A percentile compares a stretch with the other conserved stretches of the same genome.
phyloP scores from a whole-genome alignment of 2,329 filamentous ascomycete genomes.

The Fusarium burgessii region DNA sequence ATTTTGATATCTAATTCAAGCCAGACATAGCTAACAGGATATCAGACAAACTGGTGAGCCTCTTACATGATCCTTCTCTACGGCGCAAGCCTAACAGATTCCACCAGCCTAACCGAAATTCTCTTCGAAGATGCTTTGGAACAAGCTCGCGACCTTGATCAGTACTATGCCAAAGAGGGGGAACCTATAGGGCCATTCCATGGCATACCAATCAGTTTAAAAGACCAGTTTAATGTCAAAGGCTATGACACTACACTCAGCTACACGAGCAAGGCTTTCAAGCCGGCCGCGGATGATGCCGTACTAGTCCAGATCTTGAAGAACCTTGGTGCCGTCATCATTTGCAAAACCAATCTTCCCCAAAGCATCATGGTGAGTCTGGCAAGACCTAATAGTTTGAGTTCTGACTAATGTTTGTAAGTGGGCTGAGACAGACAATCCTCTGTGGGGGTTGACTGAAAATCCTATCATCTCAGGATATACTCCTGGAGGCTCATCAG shows the following conservation, averaged over 20 bases:
- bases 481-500: conserved; percentile 46
- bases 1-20: accelerated
- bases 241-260: conserved; percentile 69
- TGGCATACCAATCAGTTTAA: conserved; percentile 50
- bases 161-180: neutral
- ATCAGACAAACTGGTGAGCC: conserved; percentile 28
- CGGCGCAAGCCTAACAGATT: accelerated
- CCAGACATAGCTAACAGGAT: neutral
- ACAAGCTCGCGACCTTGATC: conserved; percentile 33
- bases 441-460: conserved; percentile 45
- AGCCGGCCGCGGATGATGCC: conserved; percentile 60
- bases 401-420: accelerated
- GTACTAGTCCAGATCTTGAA: conserved; percentile 63
- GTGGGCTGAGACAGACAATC: conserved; percentile 48
- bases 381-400: accelerated
- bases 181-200: conserved; percentile 33
- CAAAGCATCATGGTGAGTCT: conserved; percentile 33
- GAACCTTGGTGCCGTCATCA: conserved; percentile 62
- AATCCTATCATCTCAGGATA: conserved; percentile 38
- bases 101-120: conserved; percentile 26
- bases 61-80: accelerated
- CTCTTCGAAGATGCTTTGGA: conserved; percentile 36
- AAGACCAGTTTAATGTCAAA: conserved; percentile 72
- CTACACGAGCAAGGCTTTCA: conserved; percentile 64
- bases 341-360: conserved; percentile 51